Evolutionary conservation across 805 yeast genomes (phyloP).

Genomic region (Candida khao-thaluensis): DNA sequence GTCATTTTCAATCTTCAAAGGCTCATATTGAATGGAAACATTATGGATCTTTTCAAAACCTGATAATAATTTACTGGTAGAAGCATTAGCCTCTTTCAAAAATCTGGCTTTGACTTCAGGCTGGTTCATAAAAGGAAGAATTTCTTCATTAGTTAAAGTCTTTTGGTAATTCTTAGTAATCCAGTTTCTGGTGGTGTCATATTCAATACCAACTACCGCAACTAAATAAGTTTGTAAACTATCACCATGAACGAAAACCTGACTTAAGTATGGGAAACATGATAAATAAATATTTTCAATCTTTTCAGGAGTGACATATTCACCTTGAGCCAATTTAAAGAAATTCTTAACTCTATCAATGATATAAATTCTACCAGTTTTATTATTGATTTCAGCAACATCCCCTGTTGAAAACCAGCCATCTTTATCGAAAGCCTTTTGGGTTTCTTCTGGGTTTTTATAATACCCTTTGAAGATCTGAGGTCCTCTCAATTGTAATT

Average conservation of each 20-base stretch:
- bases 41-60: conserved; percentile 68
- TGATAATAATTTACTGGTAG: conserved; percentile 37
- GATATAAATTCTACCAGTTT: conserved; percentile 51
- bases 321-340: conserved; percentile 57
- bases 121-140: conserved; percentile 28
- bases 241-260: conserved; percentile 65
- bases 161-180: conserved; percentile 18
- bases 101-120: conserved; percentile 36
- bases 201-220: conserved; percentile 62
- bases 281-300: conserved; percentile 64
- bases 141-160: conserved; percentile 19
- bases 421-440: conserved; percentile 41
- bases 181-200: conserved; percentile 26
- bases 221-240: conserved; percentile 55
- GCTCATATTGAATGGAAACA: conserved; percentile 51
- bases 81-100: conserved; percentile 35
- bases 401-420: conserved; percentile 66
- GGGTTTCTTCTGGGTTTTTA: conserved; percentile 50
- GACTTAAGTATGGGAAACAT: conserved; percentile 48
- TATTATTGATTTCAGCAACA: conserved; percentile 26
- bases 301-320: conserved; percentile 72
- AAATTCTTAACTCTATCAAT: conserved; percentile 79
- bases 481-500: conserved; percentile 57
- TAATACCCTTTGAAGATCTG: conserved; percentile 54
- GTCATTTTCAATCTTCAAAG: conserved; percentile 59